Base-by-base conservation (phyloP, 2,329 filamentous ascomycete species). In the Aspergillus puulaauensis region DNA sequence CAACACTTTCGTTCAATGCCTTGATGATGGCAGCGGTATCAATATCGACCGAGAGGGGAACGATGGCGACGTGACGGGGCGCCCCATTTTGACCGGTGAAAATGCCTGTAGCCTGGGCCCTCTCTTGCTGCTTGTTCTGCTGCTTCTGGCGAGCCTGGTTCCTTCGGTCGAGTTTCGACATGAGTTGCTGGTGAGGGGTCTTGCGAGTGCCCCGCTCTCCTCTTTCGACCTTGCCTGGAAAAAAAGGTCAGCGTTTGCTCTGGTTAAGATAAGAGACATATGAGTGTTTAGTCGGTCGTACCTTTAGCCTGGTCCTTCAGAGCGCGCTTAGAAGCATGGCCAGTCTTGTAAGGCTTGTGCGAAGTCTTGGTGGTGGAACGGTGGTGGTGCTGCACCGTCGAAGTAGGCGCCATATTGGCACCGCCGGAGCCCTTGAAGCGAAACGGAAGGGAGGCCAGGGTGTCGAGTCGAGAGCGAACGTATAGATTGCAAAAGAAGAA, bases 81-180 rank as follows among this genome's bases (percentile, higher is more conserved):
- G 93, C 93, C 31, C 89, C 92, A 77, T 96, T 89, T 56, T 86
- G 86, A 4, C 93, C 95, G n/a, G 85, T 78, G 70, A 99, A 99
- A 21, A 99, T 81, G 39, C 86, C 90, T 0, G 85, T 87, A 52
- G 91, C 89, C 65, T 90, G 89, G 48, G 89, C 82, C 70, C 95
- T 90, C 67, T 95, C 91, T 70, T 87, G 87, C 70, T 92, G 87
- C 77, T 98, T 97, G 66, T 87, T 82, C 61, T 90, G 80, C 68
- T 93, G 90, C 74, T 89, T 87, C 80, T 99, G 95, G 76, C 93
- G 93, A 66, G 91, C 90, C 80, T 96, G 91, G 76, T 99, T 98
- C 68, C 91, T 88, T 59, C 95, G 89, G 76, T 96, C 92, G 74
- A 99, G 85, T 78, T 98, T 99, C 58, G 92, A 96, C 90, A 97